Evolutionary conservation across 352 stramenopile genomes (phyloP), one percentile per base, ranked within the genome.

Genomic region (Peronospora tabacina): DNA sequence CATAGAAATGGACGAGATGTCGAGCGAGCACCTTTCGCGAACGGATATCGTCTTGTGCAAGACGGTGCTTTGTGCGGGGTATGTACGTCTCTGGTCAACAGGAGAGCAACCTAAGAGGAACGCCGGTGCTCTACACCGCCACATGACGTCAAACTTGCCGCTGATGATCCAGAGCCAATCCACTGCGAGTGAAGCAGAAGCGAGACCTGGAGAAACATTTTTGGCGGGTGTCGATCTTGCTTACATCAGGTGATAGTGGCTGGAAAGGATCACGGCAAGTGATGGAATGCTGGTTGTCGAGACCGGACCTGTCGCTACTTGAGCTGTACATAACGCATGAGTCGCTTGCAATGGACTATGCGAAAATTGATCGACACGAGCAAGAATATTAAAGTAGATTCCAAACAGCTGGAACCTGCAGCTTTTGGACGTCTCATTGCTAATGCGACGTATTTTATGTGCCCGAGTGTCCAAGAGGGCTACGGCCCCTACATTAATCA

Each of bases 401-500:
- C 38, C 15, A 58, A 47, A 3, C 47, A 70, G 20, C 47, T 75
- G 46, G 43, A 30, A 65, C 16, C 52, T 82, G 41, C 70, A 81
- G 28, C 33, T 5, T 87, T 82, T 46, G 70, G 76, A 22, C 64
- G 68, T 26, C 52, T 82, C 52, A 59, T 87, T 45, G 68, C 68
- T 2, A 61, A 85, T 26, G 47, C 66, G 2, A 49, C 68, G n/a
- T 77, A 72, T 41, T 79, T 85, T 40, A 53, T 87, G 54, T 87
- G 76, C 36, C 62, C 76, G 19, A 87, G 76, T 42, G 16, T 58
- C 16, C 59, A 71, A 43, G 76, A 87, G 53, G 73, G 76, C 7
- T 87, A 79, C 36, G 75, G 75, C 8, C 75, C 83, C 58, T 86
- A 86, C 52, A 83, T 83, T 45, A 86, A 86, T 58, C 75, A 86